Evolutionary conservation across 169 alveolate genomes (phyloP).

Genomic region (Plasmodium ovale): DNA sequence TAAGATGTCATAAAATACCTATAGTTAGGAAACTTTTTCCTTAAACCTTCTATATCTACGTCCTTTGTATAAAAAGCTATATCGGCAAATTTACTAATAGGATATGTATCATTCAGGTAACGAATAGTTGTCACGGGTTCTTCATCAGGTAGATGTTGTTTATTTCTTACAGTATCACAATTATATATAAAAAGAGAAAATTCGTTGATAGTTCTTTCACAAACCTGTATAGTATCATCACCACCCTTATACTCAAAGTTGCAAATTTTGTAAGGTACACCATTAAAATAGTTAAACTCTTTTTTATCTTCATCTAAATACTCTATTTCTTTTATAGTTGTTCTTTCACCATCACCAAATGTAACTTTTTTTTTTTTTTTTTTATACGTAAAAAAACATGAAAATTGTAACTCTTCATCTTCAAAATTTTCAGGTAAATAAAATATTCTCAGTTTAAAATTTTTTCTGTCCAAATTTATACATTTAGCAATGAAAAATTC

Average conservation of each 20-base stretch:
- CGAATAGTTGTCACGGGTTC: slow-evolving; percentile 11
- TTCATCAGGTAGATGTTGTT: neutral
- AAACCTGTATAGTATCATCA: neutral
- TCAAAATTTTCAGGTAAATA: neutral
- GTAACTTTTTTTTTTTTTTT: slow-evolving; percentile 19
- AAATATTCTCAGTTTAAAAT: slow-evolving; percentile 23
- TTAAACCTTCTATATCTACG: slow-evolving; percentile 15
- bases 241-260: slow-evolving; percentile 27
- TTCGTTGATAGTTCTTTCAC: slow-evolving; percentile 62
- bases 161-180: neutral
- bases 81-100: slow-evolving; percentile 13
- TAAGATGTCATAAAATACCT: slow-evolving; percentile 39
- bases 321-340: neutral
- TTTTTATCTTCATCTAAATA: slow-evolving; percentile 18
- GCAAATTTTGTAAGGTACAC: slow-evolving; percentile 36
- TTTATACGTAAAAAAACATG: slow-evolving; percentile 19
- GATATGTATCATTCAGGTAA: slow-evolving; percentile 13
- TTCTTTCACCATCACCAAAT: slow-evolving; percentile 16
- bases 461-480: slow-evolving; percentile 28
- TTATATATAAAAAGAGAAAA: slow-evolving; percentile 40
- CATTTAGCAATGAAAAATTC: slow-evolving; percentile 16
- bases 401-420: slow-evolving; percentile 17
- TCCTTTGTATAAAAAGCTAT: slow-evolving; percentile 17
- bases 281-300: slow-evolving; percentile 16
- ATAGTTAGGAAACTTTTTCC: slow-evolving; percentile 1